Conservation (phyloP, 768 basidiomycete species). For the Termitomyces bulborhizus region DNA sequence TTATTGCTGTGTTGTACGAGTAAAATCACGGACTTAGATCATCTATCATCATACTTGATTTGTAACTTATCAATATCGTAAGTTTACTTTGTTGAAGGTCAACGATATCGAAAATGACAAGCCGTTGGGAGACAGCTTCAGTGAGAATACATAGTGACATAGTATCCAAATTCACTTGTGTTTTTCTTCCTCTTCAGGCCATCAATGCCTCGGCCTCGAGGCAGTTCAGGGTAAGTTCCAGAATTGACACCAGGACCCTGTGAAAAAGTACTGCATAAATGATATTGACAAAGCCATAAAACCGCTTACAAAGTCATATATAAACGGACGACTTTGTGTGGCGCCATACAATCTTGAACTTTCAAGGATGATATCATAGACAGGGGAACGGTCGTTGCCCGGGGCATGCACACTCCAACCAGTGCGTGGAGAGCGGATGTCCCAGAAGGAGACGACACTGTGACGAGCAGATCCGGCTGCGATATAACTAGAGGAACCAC, state of each 20-base stretch:
- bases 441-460: conserved; percentile 78
- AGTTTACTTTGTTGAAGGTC: no score
- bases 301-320: conserved; percentile 62
- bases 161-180: conserved; percentile 37
- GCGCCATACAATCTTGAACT: conserved; percentile 75
- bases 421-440: conserved; percentile 50
- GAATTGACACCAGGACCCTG: conserved; percentile 53
- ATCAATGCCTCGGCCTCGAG: conserved; percentile 19
- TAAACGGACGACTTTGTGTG: conserved; percentile 71
- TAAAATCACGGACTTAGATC: conserved; percentile 10
- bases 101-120: background rate
- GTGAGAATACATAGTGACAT: conserved; percentile 40
- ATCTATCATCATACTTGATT: conserved; percentile 14
- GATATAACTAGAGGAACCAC: conserved; percentile 58
- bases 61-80: background rate
- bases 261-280: background rate
- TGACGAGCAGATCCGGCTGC: conserved; percentile 76
- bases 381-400: conserved; percentile 72
- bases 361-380: conserved; percentile 70
- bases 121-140: background rate
- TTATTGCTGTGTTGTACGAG: conserved; percentile 18
- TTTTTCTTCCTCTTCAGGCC: conserved; percentile 25
- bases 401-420: conserved; percentile 83
- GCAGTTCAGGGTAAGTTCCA: conserved; percentile 43
- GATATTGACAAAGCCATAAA: background rate